Percentiles rank a stretch among this genome's conserved stretches.
These are phyloP conservation scores for Ogataea degrootiae DNA, from an alignment of 805 yeast species.

Conservation along the genomic window DNA sequence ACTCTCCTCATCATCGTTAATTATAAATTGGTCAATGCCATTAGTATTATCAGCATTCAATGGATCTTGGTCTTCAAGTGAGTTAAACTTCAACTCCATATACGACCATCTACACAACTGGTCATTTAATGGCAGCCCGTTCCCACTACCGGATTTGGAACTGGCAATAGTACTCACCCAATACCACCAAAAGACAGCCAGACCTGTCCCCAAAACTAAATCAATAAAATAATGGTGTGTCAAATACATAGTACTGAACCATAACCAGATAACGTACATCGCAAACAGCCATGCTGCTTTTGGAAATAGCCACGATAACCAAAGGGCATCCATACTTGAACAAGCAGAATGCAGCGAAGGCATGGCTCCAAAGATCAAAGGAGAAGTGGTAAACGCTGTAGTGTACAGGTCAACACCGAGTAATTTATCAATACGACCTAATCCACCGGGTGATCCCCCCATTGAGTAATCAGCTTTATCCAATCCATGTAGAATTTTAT, in stretches of 20 bases:
- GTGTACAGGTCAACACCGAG: conserved; percentile 82
- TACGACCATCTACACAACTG: conserved; percentile 21
- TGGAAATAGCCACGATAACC: conserved; percentile 81
- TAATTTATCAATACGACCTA: conserved; percentile 77
- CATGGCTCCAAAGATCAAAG: conserved; percentile 81
- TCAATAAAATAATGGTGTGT: conserved; percentile 96
- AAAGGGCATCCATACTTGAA: conserved; percentile 89
- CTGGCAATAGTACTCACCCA: conserved; percentile 52
- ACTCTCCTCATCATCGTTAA: conserved; percentile 14
- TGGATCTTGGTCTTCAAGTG: conserved; percentile 19
- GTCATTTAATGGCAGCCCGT: conserved; percentile 10
- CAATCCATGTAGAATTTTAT: conserved; percentile 75
- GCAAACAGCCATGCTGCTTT: conserved; percentile 58
- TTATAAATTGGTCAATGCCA: conserved; percentile 11
- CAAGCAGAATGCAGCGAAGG: conserved; percentile 88
- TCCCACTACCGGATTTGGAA: conserved; percentile 41
- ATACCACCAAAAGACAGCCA: conserved; percentile 66
- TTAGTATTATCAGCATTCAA: conserved; percentile 1
- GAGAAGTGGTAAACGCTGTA: conserved; percentile 74
- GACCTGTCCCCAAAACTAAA: conserved; percentile 87
- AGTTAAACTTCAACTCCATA: conserved; percentile 5
- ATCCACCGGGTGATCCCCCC: conserved; percentile 95
- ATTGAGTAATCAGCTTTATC: conserved; percentile 87
- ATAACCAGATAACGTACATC: conserved; percentile 82
- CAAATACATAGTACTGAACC: conserved; percentile 98